Conservation (phyloP, 73 alveolate genomes). For the Paraurostyla sp. region DNA sequence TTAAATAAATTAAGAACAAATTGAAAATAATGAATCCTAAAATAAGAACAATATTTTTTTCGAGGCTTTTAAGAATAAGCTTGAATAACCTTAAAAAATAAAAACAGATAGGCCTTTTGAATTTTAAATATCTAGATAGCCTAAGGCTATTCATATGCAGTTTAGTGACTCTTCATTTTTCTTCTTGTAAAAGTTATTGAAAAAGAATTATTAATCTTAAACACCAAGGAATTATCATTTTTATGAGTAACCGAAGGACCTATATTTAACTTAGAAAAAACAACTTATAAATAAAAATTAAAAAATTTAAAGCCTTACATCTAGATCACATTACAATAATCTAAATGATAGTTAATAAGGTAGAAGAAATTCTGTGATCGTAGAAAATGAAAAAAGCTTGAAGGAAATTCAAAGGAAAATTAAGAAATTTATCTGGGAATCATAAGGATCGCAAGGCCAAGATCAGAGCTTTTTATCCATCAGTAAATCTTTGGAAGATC, state of each 20-base stretch:
- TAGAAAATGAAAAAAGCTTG: not conserved
- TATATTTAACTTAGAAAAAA: not conserved
- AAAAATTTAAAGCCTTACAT: not conserved
- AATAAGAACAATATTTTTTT: not conserved
- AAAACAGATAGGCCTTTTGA: not conserved
- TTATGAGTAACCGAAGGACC: not conserved
- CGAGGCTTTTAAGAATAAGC: not conserved
- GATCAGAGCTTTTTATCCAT: slow-evolving; percentile 13
- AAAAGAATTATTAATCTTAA: not conserved
- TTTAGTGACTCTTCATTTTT: not conserved
- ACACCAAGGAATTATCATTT: not conserved
- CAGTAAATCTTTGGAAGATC: not conserved
- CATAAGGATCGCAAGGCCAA: not conserved
- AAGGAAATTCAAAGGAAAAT: not conserved
- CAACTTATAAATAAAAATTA: not conserved
- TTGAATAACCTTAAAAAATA: not conserved
- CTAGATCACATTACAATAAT: no score
- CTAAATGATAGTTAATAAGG: no score
- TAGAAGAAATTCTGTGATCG: not conserved
- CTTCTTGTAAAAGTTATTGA: not conserved
- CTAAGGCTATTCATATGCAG: not conserved
- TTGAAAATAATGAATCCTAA: not conserved
- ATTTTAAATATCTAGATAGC: not conserved
- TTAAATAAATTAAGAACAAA: not conserved
- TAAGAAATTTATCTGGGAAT: not conserved